Base-by-base conservation (phyloP, 768 basidiomycete genomes). In the Rhizopogon vesiculosus region DNA sequence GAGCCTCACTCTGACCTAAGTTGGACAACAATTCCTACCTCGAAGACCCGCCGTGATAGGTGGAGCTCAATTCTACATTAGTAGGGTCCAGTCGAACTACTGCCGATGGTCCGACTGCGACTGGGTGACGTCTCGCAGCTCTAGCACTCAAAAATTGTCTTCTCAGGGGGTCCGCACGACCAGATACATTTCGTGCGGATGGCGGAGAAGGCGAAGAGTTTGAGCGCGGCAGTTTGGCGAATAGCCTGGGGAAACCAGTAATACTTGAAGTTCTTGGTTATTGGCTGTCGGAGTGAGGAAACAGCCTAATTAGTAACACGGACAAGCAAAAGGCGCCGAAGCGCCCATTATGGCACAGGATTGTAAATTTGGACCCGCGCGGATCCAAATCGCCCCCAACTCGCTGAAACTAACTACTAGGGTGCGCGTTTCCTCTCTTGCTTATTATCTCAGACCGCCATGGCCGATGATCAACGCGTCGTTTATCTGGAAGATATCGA, bases 41-140 rank as follows among this genome's bases (percentile, higher is more conserved):
- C 9, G 89, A 91, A 35, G 89, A 89, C 44, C 91, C 91, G 29
- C 86, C 91, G 56, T 91, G 87, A 71, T 93, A 93, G 61, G 90
- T 92, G 12, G 90, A 91, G 64, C 89, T 93, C 85, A 90, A 83
- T 61, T 85, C 90, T 61, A 84, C 64, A 56, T 69, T 70, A 55
- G 72, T 68, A 41, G 61, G 59, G 29, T 67, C 57, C 22, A 65
- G 69, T 2, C 57, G 66, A 16, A 56, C 39, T 44, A 51, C 51
- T 40, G 42, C 56, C 28, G 56, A 57, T 42, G 62, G 53, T 29
- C 61, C 61, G 56, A 67, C 57, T 29, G 68, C 62, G 41, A 60
- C 66, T 3, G 59, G 61, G 39, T 61, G 68, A 43, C 67, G 66
- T 57, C 56, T 70, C 1, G 59, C 51, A 7, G 67, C 53, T 18